Evolutionary conservation across 768 basidiomycete species (phyloP), one percentile per base, ranked within the genome.

Genomic region (Candolleomyces aberdarensis): DNA sequence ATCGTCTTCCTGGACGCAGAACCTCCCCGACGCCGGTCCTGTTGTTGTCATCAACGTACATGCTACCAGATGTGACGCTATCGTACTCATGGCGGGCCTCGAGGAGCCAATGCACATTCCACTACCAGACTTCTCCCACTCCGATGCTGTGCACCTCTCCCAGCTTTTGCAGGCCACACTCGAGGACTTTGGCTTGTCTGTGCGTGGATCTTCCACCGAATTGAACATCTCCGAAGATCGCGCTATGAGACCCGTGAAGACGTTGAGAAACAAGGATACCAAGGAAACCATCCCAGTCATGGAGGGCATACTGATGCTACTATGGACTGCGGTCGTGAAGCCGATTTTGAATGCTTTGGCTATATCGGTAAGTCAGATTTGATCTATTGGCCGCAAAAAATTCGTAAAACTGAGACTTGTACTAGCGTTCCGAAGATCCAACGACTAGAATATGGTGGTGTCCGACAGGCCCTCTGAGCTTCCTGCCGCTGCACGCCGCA

Each of bases 41-140:
- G 68, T 76, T n/a, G 71, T 78, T 19, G 59, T 80, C 14, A 65
- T 80, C 52, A 80, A 78, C 43, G 61, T 70, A 20, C 64, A 68
- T 59, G 29, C 32, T 11, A 59, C 29, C 39, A 67, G 75, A n/a
- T 80, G 76, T 43, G 76, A 80, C 59, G 78, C 76, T 0, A 29
- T 80, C 32, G 72, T 77, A 14, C 65, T 78, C 20, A 22, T 67
- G 10, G 49, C 53, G 19, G 58, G 50, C 3, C 44, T 50, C 15
- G 54, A 57, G 39, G 26, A 54, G 26, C 49, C 59, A 13, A 41
- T 62, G 5, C 39, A 56, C 31, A 61, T 61, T 20, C 60, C 60
- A 9, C 54, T 61, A 3, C 26, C 54, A 6, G 11, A 19, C 5
- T 61, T 61, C 19, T 47, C 60, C 2, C 32, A 19, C 14, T 22